Percentiles rank a stretch among this genome's conserved stretches.
Conservation (phyloP, 2,329 filamentous ascomycete species). For the Exophiala calicioides region DNA sequence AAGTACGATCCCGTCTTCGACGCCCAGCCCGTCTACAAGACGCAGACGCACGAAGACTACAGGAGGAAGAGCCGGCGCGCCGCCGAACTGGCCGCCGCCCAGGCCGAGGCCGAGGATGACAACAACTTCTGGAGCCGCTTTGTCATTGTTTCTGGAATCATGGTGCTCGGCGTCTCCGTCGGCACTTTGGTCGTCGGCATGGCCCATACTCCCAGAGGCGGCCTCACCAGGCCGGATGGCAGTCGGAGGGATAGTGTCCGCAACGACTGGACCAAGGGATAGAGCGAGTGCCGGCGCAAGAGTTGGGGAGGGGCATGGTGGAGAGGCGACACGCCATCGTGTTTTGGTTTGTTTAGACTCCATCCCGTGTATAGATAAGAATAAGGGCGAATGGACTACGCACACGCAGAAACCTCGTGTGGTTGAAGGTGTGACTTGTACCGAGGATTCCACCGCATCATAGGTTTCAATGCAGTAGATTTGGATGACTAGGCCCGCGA, state of each 20-base stretch:
- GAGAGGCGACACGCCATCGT: too few relatives aligned
- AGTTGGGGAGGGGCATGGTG: too few relatives aligned
- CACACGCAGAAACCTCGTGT: too few relatives aligned
- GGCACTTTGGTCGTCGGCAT: constrained; percentile 32
- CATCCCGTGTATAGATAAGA: too few relatives aligned
- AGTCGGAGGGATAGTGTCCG: constrained; percentile 21
- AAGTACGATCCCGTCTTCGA: constrained; percentile 64
- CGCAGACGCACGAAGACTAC: constrained; percentile 66
- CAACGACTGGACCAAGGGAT: constrained; percentile 27
- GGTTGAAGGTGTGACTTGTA: too few relatives aligned
- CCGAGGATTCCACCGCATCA: too few relatives aligned
- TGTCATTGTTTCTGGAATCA: constrained; percentile 41
- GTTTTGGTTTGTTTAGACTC: too few relatives aligned
- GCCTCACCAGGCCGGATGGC: constrained; percentile 28
- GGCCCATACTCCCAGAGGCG: constrained; percentile 24
- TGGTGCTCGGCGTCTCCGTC: constrained; percentile 37
- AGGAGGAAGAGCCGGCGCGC: constrained; percentile 48
- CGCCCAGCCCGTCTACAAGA: constrained; percentile 68
- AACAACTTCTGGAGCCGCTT: constrained; percentile 40
- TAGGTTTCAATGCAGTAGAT: too few relatives aligned
- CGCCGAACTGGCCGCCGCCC: constrained; percentile 37
- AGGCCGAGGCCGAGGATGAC: constrained; percentile 42
- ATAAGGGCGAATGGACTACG: too few relatives aligned
- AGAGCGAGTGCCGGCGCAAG: too few relatives aligned
- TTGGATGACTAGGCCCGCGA: too few relatives aligned